These are phyloP conservation scores for Phytophthora multivora DNA, from an alignment of 352 stramenopile species.

Conservation along the genomic window DNA sequence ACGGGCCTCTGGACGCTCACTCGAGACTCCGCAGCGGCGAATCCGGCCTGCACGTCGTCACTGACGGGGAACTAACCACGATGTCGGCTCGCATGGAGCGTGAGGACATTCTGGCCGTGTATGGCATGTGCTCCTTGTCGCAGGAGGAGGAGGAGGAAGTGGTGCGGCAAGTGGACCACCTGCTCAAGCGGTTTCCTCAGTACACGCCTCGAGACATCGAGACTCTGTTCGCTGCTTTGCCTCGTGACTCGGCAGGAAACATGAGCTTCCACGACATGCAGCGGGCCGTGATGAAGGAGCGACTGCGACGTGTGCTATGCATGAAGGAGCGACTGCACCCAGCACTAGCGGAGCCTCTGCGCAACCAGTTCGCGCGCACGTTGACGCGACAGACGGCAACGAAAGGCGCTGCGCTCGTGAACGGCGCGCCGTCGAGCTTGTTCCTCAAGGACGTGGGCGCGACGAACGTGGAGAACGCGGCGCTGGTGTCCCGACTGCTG, in stretches of 20 bases:
- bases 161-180: conserved; percentile 69
- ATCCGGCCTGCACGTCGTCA: conserved; percentile 68
- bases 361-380: conserved; percentile 54
- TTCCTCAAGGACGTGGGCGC: conserved; percentile 78
- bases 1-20: conserved; percentile 71
- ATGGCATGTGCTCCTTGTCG: conserved; percentile 63
- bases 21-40: conserved; percentile 63
- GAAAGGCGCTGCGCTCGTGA: conserved; percentile 36
- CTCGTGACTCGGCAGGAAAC: conserved; percentile 39
- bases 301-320: conserved; percentile 62
- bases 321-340: conserved; percentile 74
- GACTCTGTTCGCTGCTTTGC: conserved; percentile 56
- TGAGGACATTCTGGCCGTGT: conserved; percentile 83
- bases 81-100: conserved; percentile 83
- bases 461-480: conserved; percentile 70
- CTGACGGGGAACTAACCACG: conserved; percentile 71
- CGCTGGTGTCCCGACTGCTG: conserved; percentile 69
- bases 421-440: conserved; percentile 58
- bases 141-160: conserved; percentile 79
- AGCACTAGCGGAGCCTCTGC: conserved; percentile 47
- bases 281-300: conserved; percentile 58
- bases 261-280: conserved; percentile 89
- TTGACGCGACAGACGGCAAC: conserved; percentile 47
- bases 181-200: conserved; percentile 67
- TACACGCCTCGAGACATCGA: conserved; percentile 69